Base-by-base conservation (phyloP, 148 eudicot genomes). In the Rhododendron vialii region DNA sequence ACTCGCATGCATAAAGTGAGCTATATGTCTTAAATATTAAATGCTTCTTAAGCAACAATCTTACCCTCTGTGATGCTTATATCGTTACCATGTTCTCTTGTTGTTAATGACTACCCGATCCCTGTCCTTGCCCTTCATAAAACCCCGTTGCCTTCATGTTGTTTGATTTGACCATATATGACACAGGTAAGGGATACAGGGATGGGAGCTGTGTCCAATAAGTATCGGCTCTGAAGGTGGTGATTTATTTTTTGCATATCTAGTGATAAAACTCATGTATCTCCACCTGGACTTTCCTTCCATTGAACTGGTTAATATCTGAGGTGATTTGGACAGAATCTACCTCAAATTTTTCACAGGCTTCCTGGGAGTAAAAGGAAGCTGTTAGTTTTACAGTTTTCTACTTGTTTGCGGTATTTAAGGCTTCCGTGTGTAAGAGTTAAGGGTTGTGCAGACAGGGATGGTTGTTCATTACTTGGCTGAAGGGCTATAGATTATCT, bases 11-110 rank as follows among this genome's bases (percentile, higher is more conserved):
- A 22, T 61, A 82, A 35, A 79, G 59, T 20, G 41, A 76, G 51
- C 48, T 47, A 15, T 61, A 3, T 41, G 11, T 33, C 7, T 55
- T 41, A 12, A 35, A 57, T 30, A 7, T 38, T 63, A 63, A 63
- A 43, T 61, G 75, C 84, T 82, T 63, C 84, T 50, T 6, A 69
- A 82, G 73, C 48, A 7, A 41, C 30, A 22, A 5, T 57, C 73
- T 82, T 18, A 61, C 22, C 84, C 12, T 36, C 11, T 57, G 20
- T 82, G 84, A 59, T 82, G 73, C 51, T 82, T 82, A 36, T 59
- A 35, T 82, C 6, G 0, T 61, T 36, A 38, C 20, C 48, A 26
- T 1, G 7, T 47, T n/a, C 18, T 41, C 80, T 77, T 77, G 11
- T 45, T 2, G 28, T 41, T 13, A 77, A 43, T 5, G n/a, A 77